Conservation (phyloP, 2,329 filamentous ascomycete species). For the Fusarium tricinctum region DNA sequence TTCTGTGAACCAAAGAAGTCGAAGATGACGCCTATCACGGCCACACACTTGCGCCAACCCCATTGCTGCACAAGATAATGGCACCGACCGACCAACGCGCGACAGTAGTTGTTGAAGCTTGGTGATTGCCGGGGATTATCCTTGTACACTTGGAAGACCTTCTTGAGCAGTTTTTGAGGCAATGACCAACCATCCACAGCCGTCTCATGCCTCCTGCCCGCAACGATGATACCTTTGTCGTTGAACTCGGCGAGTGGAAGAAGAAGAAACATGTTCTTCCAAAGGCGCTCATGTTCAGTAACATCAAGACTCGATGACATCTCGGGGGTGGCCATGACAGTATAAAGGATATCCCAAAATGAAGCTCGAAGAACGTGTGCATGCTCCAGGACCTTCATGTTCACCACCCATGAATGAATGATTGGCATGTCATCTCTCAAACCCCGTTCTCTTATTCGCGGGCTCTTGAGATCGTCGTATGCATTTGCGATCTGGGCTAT, state of each 20-base stretch:
- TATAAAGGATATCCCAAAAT: constrained; percentile 73
- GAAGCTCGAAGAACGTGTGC: constrained; percentile 65
- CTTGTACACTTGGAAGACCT: constrained; percentile 71
- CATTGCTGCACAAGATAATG: constrained; percentile 74
- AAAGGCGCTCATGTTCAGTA: constrained; percentile 66
- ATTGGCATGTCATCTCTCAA: constrained; percentile 62
- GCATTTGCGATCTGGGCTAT: constrained; percentile 59
- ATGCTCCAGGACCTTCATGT: constrained; percentile 67
- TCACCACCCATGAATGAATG: constrained; percentile 70
- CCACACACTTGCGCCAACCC: constrained; percentile 73
- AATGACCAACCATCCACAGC: constrained; percentile 70
- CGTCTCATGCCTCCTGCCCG: constrained; percentile 50
- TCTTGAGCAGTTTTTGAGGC: constrained; percentile 69
- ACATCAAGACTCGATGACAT: constrained; percentile 58
- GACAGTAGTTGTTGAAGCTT: constrained; percentile 76
- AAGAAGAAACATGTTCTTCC: constrained; percentile 71
- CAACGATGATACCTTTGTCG: constrained; percentile 63
- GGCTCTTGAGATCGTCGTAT: constrained; percentile 64
- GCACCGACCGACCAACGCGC: constrained; percentile 71
- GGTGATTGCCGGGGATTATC: constrained; percentile 67
- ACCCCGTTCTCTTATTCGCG: constrained; percentile 64
- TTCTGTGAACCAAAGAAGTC: constrained; percentile 76
- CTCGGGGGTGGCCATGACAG: constrained; percentile 57
- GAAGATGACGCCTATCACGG: constrained; percentile 72
- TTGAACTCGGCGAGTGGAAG: constrained; percentile 74